Conservation (phyloP, 2,329 filamentous ascomycete genomes). For the Diaporthe vexans region DNA sequence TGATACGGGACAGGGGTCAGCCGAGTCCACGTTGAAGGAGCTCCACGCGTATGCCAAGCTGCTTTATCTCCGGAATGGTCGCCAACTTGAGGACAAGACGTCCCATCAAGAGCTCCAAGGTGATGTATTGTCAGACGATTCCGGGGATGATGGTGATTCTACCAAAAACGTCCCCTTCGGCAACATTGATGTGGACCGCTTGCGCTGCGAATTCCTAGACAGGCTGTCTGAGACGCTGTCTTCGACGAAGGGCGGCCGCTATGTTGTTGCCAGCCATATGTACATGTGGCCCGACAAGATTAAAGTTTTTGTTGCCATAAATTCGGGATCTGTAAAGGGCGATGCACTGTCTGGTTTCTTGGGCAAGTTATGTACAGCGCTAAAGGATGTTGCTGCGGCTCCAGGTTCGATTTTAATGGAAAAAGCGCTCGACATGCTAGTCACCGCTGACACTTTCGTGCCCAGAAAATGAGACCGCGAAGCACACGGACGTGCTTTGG, state of each 20-base stretch:
- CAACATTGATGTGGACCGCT: neutral
- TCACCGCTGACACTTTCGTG: neutral
- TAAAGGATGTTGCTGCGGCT: neutral
- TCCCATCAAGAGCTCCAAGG: neutral
- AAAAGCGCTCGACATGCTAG: neutral
- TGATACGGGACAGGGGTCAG: neutral
- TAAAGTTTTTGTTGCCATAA: neutral
- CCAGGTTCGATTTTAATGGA: neutral
- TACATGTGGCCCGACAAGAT: neutral
- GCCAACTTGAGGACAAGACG: neutral
- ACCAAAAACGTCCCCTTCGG: neutral
- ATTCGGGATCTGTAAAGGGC: neutral
- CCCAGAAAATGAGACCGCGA: neutral
- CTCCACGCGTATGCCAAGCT: neutral
- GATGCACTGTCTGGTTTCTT: neutral
- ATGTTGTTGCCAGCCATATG: conserved; percentile 2
- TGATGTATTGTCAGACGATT: neutral
- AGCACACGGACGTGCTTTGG: neutral
- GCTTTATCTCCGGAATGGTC: neutral
- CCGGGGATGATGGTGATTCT: neutral
- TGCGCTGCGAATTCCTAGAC: neutral
- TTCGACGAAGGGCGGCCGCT: neutral
- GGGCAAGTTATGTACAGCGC: neutral
- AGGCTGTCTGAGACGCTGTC: neutral
- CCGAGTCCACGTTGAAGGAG: neutral